Percentiles rank a stretch among this genome's conserved stretches.
Conservation (phyloP, 306 rosid genomes). For the Quercus berberidifolia region DNA sequence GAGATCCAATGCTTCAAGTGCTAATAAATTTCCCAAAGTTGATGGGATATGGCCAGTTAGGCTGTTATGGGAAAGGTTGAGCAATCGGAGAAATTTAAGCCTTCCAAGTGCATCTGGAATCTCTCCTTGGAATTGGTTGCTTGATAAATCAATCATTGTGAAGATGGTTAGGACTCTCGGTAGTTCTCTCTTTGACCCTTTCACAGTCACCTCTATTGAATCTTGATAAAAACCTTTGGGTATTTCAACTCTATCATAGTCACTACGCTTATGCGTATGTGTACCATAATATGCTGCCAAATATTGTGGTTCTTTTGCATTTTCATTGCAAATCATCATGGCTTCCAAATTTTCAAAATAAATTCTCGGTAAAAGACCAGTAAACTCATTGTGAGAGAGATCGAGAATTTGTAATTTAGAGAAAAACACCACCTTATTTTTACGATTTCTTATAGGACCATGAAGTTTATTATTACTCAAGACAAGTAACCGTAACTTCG, state of each 20-base stretch:
- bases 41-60: conserved; percentile 32
- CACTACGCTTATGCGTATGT: too few species aligned
- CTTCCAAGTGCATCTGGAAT: conserved; percentile 24
- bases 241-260: too few species aligned
- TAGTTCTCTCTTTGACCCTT: not conserved
- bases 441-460: conserved; percentile 19
- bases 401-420: conserved; percentile 25
- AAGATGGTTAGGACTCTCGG: conserved; percentile 1
- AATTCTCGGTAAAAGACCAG: too few species aligned
- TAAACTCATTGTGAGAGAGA: conserved; percentile 31
- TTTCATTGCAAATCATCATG: too few species aligned
- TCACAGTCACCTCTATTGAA: conserved; percentile 16
- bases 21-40: conserved; percentile 14
- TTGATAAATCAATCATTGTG: conserved; percentile 36
- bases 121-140: conserved; percentile 33
- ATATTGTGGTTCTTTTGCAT: too few species aligned
- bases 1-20: conserved; percentile 35
- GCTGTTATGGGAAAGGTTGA: conserved; percentile 32
- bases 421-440: not conserved
- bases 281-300: too few species aligned
- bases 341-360: too few species aligned
- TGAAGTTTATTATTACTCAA: conserved; percentile 31
- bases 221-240: not conserved
- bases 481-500: conserved; percentile 19
- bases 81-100: conserved; percentile 20